Percentiles rank a stretch among this genome's conserved stretches.
phyloP scores from a whole-genome alignment of 176 grass and related monocot species.

The Puccinellia tenuiflora region DNA sequence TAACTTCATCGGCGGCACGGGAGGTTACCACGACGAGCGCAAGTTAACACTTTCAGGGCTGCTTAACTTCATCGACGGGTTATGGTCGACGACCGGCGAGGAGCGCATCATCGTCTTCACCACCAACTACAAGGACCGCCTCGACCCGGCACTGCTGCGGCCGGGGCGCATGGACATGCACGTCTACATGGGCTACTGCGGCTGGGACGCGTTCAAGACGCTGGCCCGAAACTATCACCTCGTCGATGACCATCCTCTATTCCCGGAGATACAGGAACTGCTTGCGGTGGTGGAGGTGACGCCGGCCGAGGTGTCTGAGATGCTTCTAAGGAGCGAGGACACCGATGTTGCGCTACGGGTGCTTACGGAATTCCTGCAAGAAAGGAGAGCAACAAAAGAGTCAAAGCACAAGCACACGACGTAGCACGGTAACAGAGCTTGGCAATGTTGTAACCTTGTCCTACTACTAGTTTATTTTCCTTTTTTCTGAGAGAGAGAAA shows the following conservation, averaged over 20 bases:
- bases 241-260: conserved; percentile 14
- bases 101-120: conserved; percentile 61
- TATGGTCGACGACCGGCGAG: conserved; percentile 52
- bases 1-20: too few relatives aligned
- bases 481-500: too few relatives aligned
- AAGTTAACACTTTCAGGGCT: conserved; percentile 11
- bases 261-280: conserved; percentile 1
- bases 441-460: too few relatives aligned
- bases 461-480: too few relatives aligned
- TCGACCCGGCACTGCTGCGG: conserved; percentile 71
- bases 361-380: conserved; percentile 16
- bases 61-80: conserved; percentile 57
- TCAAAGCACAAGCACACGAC: neutral
- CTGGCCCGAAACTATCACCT: conserved; percentile 24
- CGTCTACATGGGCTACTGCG: conserved; percentile 43
- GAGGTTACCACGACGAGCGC: neutral
- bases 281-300: neutral
- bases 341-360: neutral
- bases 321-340: conserved; percentile 18
- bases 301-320: conserved; percentile 26
- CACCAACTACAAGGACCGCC: conserved; percentile 57
- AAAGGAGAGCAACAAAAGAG: neutral
- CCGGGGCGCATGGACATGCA: conserved; percentile 85
- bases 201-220: conserved; percentile 37
- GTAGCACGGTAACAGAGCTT: neutral